Evolutionary conservation across 1,284 basidiomycete species (phyloP), one percentile per base, ranked within the genome.

Genomic region (Termitomyces sp.): DNA sequence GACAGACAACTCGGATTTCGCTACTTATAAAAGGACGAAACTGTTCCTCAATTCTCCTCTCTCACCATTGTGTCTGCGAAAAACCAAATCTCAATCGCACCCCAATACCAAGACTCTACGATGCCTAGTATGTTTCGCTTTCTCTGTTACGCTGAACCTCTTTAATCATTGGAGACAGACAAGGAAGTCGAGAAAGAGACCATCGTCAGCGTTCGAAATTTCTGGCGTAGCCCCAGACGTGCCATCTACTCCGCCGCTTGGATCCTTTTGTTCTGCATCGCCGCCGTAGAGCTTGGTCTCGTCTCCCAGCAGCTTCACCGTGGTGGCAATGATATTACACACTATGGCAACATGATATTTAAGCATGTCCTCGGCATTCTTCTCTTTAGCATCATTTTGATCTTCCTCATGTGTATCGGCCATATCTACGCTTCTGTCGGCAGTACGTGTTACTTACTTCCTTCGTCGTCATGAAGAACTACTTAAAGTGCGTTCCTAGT

Each of bases 311-410:
- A 56, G 43, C 55, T 56, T 8, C 55, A 50, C 2, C 19, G n/a
- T 7, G 45, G 45, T 2, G 55, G 55, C 2, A 56, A 56, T 14
- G 24, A 34, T 14, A 30, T 46, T 5, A 40, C 21, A 14, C 44
- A 54, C 16, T 56, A 56, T n/a, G 55, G 40, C 6, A 56, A 50
- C 38, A 50, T 42, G 48, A 50, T 50, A 48, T 56, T 56, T 18
- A 53, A 56, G 33, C 55, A 56, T 21, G 39, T 49, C 30, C 52
- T 56, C 16, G 55, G 55, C 8, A 26, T 56, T 5, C 26, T 46
- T 3, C 46, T 56, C n/a, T 56, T 53, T 28, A 46, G 21, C 39
- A 24, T 50, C 5, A 46, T 56, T 44, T 13, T 50, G 18, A 43
- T 41, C 11, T 54, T 50, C 18, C 40, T 56, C 10, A 50, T 56